These are phyloP conservation scores for Phytophthora meadii DNA, from an alignment of 352 stramenopile genomes.

Conservation along the genomic window DNA sequence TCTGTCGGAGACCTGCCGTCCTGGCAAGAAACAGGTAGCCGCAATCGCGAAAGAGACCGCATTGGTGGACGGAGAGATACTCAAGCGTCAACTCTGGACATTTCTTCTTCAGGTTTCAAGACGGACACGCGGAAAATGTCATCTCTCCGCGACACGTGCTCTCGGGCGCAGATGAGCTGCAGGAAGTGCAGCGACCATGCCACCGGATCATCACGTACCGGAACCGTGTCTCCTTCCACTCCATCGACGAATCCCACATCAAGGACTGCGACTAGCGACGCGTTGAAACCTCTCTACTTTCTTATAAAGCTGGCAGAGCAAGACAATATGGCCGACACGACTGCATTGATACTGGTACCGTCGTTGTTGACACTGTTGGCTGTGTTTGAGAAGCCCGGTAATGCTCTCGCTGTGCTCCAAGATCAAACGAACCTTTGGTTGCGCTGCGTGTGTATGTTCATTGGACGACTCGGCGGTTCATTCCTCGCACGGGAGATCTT, in stretches of 20 bases:
- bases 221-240: constrained; percentile 4
- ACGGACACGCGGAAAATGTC: constrained; percentile 11
- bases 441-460: constrained; percentile 88
- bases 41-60: constrained; percentile 41
- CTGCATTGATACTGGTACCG: constrained; percentile 83
- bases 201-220: constrained; percentile 17
- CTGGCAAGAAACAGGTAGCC: constrained; percentile 38
- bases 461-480: constrained; percentile 68
- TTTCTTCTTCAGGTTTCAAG: constrained; percentile 26
- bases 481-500: constrained; percentile 89
- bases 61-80: constrained; percentile 21
- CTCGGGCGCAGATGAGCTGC: constrained; percentile 35
- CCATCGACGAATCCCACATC: not conserved
- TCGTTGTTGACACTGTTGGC: constrained; percentile 79
- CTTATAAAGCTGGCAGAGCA: constrained; percentile 90
- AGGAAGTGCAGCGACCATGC: constrained; percentile 26
- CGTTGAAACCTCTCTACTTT: constrained; percentile 82
- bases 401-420: constrained; percentile 64
- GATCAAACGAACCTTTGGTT: constrained; percentile 84
- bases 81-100: constrained; percentile 19
- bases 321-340: constrained; percentile 91
- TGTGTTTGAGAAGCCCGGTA: constrained; percentile 76
- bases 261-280: constrained; percentile 34
- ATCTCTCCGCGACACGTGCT: constrained; percentile 37
- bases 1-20: constrained; percentile 22